Percentiles rank a stretch among this genome's conserved stretches.
phyloP scores from a whole-genome alignment of 106 monocot genomes.

The Vanilla planifolia region DNA sequence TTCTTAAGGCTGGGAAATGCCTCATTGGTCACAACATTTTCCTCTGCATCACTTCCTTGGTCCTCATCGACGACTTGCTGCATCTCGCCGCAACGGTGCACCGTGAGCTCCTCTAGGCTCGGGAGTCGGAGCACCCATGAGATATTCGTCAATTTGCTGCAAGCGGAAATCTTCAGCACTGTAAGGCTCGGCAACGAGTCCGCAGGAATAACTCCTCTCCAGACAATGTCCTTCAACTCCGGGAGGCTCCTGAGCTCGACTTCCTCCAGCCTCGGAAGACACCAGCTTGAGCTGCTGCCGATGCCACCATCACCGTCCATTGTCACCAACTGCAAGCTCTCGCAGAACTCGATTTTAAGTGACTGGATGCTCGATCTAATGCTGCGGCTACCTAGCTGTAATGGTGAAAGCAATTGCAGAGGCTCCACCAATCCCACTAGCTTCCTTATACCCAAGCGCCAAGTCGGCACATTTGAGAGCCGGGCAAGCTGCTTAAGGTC shows the following conservation, averaged over 20 bases:
- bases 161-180: neutral
- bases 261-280: neutral
- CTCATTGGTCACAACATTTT: neutral
- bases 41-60: neutral
- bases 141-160: neutral
- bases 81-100: constrained; percentile 4
- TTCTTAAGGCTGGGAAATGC: constrained; percentile 1
- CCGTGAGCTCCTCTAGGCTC: constrained; percentile 2
- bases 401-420: neutral
- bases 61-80: neutral
- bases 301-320: neutral
- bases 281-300: neutral
- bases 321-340: constrained; percentile 1
- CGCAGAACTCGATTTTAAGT: neutral
- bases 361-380: neutral
- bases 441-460: neutral
- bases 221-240: constrained; percentile 5
- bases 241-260: constrained; percentile 1
- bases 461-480: neutral
- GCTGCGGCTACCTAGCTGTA: constrained; percentile 4
- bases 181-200: constrained; percentile 6
- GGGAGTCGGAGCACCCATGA: constrained; percentile 11
- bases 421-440: neutral
- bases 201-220: constrained; percentile 4
- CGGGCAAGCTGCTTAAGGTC: neutral